Evolutionary conservation across 345 rosid genomes (phyloP).

Genomic region (Arabidopsis arenosa): DNA sequence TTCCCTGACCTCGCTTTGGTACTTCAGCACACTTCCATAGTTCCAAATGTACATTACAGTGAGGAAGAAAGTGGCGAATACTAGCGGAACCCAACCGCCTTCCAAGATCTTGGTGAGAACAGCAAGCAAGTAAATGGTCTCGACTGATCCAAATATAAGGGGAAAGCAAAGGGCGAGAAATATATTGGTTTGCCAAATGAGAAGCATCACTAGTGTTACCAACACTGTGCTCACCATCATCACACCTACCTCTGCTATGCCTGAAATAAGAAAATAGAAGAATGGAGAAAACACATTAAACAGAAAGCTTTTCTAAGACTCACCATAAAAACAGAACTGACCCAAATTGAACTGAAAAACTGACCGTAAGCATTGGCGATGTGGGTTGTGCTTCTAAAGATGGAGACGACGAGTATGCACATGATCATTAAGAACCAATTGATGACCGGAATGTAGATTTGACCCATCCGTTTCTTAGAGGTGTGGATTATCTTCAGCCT

Average conservation of each 20-base stretch:
- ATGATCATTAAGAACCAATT: slow-evolving; percentile 91
- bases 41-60: slow-evolving; percentile 92
- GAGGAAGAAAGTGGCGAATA: slow-evolving; percentile 73
- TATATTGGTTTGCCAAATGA: slow-evolving; percentile 93
- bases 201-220: slow-evolving; percentile 92
- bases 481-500: slow-evolving; percentile 96
- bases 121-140: slow-evolving; percentile 78
- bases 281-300: neutral
- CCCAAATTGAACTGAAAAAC: slow-evolving; percentile 23
- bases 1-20: slow-evolving; percentile 88
- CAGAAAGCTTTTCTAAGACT: neutral
- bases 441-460: slow-evolving; percentile 87
- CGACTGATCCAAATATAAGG: slow-evolving; percentile 79
- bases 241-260: slow-evolving; percentile 98
- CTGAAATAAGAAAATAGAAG: slow-evolving; percentile 49
- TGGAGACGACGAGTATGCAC: slow-evolving; percentile 87
- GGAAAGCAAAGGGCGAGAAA: slow-evolving; percentile 81
- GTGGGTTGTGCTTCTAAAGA: slow-evolving; percentile 84
- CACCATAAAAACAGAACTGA: neutral
- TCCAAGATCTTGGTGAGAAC: slow-evolving; percentile 75
- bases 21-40: slow-evolving; percentile 92
- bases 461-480: slow-evolving; percentile 83
- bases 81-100: slow-evolving; percentile 98
- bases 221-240: slow-evolving; percentile 87
- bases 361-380: slow-evolving; percentile 98